Evolutionary conservation across 2,329 filamentous ascomycete species (phyloP).

Genomic region (Ophiocordyceps camponoti-floridani): DNA sequence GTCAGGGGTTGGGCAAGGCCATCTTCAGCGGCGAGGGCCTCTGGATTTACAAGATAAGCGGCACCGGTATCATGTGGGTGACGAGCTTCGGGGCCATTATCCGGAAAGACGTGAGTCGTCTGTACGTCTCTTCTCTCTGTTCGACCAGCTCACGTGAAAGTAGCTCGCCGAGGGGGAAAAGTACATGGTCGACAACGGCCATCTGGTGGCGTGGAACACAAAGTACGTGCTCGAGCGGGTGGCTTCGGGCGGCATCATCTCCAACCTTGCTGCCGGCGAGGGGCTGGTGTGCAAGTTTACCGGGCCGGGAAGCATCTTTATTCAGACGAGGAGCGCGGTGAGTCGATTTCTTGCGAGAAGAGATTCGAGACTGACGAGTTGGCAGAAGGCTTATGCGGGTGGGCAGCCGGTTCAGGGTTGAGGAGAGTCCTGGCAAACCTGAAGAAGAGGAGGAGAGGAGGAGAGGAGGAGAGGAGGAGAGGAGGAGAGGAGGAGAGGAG

Average conservation of each 20-base stretch:
- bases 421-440: neutral
- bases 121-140: constrained; percentile 18
- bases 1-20: constrained; percentile 71
- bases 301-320: constrained; percentile 75
- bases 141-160: neutral
- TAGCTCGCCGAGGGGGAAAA: constrained; percentile 49
- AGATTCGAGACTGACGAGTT: neutral
- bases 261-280: constrained; percentile 63
- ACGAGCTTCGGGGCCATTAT: constrained; percentile 92
- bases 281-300: constrained; percentile 90
- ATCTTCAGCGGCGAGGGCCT: constrained; percentile 89
- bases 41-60: constrained; percentile 75
- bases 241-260: constrained; percentile 82
- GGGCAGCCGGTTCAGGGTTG: neutral
- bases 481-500: too few relatives aligned
- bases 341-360: constrained; percentile 14
- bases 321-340: constrained; percentile 79
- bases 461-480: too few relatives aligned
- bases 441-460: neutral
- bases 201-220: constrained; percentile 92
- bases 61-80: constrained; percentile 70
- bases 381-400: neutral
- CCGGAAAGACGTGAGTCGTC: constrained; percentile 76
- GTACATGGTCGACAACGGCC: constrained; percentile 85
- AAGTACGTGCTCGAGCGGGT: constrained; percentile 85